Evolutionary conservation across 1,284 basidiomycete genomes (phyloP).

Genomic region (Ceratobasidium papillatum): DNA sequence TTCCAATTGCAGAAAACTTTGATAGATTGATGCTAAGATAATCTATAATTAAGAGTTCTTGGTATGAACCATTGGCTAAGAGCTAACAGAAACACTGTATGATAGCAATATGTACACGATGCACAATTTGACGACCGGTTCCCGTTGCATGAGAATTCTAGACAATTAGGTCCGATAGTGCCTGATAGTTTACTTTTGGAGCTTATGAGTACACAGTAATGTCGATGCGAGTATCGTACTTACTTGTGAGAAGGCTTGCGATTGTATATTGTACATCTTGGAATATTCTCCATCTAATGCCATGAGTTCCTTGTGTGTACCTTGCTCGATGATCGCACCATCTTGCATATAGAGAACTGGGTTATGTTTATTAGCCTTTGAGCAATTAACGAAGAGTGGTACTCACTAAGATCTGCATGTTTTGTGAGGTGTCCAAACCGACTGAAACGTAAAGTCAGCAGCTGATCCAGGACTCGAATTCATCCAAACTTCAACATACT

Average conservation of each 20-base stretch:
- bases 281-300: slow-evolving; percentile 65
- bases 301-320: slow-evolving; percentile 66
- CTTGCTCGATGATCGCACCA: slow-evolving; percentile 63
- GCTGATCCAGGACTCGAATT: neutral
- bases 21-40: too few relatives aligned
- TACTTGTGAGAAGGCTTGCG: slow-evolving; percentile 59
- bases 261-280: slow-evolving; percentile 69
- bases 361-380: neutral
- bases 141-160: too few relatives aligned
- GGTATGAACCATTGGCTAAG: too few relatives aligned
- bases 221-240: neutral
- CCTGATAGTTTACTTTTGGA: neutral
- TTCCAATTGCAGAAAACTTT: too few relatives aligned
- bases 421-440: slow-evolving; percentile 44
- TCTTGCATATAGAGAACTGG: slow-evolving; percentile 62
- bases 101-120: too few relatives aligned
- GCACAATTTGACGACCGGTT: too few relatives aligned
- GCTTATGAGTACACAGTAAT: neutral
- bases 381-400: neutral
- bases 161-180: too few relatives aligned
- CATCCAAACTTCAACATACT: slow-evolving; percentile 46
- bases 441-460: neutral
- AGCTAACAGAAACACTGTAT: too few relatives aligned
- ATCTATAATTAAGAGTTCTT: too few relatives aligned
- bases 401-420: slow-evolving; percentile 42